phyloP scores from a whole-genome alignment of 2,329 filamentous ascomycete species.

The Magnaporthales sp. region DNA sequence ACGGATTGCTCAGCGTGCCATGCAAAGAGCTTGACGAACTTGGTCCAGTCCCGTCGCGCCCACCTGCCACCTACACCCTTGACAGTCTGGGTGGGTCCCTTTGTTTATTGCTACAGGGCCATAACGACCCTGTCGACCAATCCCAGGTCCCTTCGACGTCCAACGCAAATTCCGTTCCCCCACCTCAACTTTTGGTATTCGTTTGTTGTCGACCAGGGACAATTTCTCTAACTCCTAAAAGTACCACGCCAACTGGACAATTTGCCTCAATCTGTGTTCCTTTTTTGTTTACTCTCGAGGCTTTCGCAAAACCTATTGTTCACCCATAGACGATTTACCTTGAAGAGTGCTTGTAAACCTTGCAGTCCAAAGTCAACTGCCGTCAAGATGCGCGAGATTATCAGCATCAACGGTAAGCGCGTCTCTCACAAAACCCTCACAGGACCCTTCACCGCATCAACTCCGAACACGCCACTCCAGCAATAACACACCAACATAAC shows the following conservation, averaged over 20 bases:
- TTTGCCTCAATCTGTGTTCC: neutral
- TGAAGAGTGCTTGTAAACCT: neutral
- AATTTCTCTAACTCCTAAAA: neutral
- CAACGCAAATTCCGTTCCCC: neutral
- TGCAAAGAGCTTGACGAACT: neutral
- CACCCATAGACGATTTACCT: neutral
- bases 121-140: neutral
- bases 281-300: neutral
- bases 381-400: slow-evolving; percentile 85
- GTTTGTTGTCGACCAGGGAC: neutral
- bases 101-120: slow-evolving; percentile 1
- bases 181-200: neutral
- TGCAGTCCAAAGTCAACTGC: neutral
- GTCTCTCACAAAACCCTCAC: slow-evolving; percentile 15
- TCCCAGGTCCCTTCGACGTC: neutral
- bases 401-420: slow-evolving; percentile 90
- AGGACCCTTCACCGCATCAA: slow-evolving; percentile 33
- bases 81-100: neutral
- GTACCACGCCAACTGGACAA: neutral
- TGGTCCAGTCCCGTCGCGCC: neutral
- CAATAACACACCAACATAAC: neutral
- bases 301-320: neutral
- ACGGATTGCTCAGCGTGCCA: neutral
- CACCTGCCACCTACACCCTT: neutral
- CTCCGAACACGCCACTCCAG: slow-evolving; percentile 8